Evolutionary conservation across 1,284 basidiomycete species (phyloP).

Genomic region (Cystobasidiaceae sp.): DNA sequence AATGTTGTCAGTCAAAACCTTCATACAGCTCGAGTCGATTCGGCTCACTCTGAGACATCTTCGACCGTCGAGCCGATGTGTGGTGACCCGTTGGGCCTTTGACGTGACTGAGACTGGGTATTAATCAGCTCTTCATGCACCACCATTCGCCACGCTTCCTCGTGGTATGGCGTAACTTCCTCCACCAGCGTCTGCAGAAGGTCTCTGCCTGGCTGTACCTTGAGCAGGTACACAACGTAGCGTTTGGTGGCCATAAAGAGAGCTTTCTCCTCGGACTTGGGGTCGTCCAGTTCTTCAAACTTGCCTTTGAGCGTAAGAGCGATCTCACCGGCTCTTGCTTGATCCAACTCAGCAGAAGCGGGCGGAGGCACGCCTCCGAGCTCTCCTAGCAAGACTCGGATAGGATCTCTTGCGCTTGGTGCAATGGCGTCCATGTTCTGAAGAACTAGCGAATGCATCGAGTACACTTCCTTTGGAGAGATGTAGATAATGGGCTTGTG

Average conservation of each 20-base stretch:
- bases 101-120: background rate
- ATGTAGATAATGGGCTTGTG: constrained; percentile 90
- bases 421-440: constrained; percentile 68
- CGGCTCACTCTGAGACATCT: constrained; percentile 73
- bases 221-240: constrained; percentile 84
- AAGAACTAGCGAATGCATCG: constrained; percentile 76
- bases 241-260: constrained; percentile 96
- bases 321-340: constrained; percentile 73
- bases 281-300: constrained; percentile 60
- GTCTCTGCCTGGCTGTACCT: constrained; percentile 88
- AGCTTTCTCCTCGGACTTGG: constrained; percentile 65
- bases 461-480: constrained; percentile 96
- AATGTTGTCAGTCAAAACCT: background rate
- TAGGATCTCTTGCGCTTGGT: constrained; percentile 64
- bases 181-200: constrained; percentile 81
- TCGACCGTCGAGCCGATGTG: constrained; percentile 54
- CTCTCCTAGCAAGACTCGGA: constrained; percentile 74
- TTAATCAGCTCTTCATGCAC: constrained; percentile 69
- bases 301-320: constrained; percentile 80
- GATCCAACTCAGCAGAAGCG: constrained; percentile 72
- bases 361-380: constrained; percentile 77
- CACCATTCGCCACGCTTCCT: constrained; percentile 75
- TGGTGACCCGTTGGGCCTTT: constrained; percentile 5
- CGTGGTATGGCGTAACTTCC: constrained; percentile 81
- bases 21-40: background rate